Base-by-base conservation (phyloP, 768 basidiomycete genomes). In the Collybiopsis confluens region DNA sequence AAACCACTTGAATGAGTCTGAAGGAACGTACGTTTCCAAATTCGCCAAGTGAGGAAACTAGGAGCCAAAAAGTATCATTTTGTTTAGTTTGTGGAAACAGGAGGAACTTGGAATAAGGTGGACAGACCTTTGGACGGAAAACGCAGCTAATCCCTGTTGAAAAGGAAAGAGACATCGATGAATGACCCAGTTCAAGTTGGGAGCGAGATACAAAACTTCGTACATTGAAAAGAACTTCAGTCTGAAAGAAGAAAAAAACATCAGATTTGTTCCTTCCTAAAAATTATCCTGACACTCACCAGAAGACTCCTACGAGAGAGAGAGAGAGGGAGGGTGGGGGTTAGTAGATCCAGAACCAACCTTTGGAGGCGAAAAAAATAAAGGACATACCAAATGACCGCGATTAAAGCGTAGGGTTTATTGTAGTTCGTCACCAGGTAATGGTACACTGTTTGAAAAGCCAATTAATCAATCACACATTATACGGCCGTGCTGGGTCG, bases 81-180 rank as follows among this genome's bases (percentile, higher is more conserved):
- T 38, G 40, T 18, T 40, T 33, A 20, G 20, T n/a, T n/a, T n/a
- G n/a, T n/a, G n/a, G n/a, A n/a, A n/a, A n/a, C n/a, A 33, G 9
- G 45, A 45, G 24, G 23, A 21, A 27, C 5, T 23, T 20, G 35
- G 35, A 37, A n/a, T 4, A 16, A 3, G 28, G 35, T 16, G 16
- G 15, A 64, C 70, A 35, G 28, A 76, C 78, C 69, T 72, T 65
- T 84, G 83, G 5, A 83, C 81, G 20, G 81, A 63, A 38, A 73
- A 65, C 4, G 73, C 77, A 11, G 77, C 81, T n/a, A 80, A 58
- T 2, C 76, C 80, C 76, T 82, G 62, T 16, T 56, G 9, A 52
- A 53, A 5, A 63, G 54, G 54, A 60, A n/a, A n/a, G n/a, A n/a
- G n/a, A n/a, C n/a, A n/a, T n/a, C n/a, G n/a, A n/a, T n/a, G n/a